These are phyloP conservation scores for Stagonosporopsis rhizophila DNA, from an alignment of 2,329 filamentous ascomycete species.

Conservation along the genomic window DNA sequence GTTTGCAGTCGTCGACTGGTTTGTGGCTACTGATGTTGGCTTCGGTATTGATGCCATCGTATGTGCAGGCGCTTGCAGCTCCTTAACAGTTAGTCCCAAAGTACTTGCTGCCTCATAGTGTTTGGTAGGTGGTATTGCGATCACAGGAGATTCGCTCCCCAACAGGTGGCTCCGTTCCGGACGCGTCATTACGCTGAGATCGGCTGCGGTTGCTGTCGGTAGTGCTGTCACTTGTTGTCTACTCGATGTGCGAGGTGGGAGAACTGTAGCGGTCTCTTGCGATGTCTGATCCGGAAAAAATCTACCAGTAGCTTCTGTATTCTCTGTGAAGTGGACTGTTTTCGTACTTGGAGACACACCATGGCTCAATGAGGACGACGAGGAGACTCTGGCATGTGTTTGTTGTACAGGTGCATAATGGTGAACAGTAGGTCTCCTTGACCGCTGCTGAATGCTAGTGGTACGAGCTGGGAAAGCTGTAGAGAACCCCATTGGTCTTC, in stretches of 20 bases:
- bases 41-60: not conserved
- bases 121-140: not conserved
- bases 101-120: not conserved
- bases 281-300: not conserved
- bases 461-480: not conserved
- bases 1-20: no score
- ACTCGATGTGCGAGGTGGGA: not conserved
- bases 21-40: not conserved
- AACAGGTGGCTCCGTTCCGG: no score
- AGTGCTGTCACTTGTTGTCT: not conserved
- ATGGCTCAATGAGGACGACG: not conserved
- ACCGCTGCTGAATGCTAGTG: not conserved
- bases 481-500: not conserved
- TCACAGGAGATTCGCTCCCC: not conserved
- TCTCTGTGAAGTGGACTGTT: not conserved
- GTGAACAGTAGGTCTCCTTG: not conserved
- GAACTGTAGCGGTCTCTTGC: not conserved
- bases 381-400: not conserved
- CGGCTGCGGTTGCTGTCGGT: not conserved
- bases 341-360: not conserved
- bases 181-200: no score
- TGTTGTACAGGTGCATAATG: not conserved
- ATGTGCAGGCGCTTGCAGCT: no score
- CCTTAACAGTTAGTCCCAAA: no score
- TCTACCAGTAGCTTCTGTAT: not conserved